phyloP scores from a whole-genome alignment of 2,329 filamentous ascomycete species.

The Trichophyton equinum region DNA sequence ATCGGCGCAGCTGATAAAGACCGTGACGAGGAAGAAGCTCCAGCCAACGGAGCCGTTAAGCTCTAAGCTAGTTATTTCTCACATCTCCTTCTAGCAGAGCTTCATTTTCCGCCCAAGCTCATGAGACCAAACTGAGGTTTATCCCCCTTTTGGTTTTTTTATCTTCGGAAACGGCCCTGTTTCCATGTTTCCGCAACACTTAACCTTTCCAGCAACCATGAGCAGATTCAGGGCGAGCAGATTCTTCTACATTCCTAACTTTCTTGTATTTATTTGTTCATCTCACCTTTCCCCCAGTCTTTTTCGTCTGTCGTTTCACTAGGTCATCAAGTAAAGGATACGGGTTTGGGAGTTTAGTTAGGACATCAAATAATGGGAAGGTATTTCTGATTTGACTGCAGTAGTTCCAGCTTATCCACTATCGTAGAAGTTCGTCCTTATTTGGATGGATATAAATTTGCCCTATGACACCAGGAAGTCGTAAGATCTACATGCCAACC shows the following conservation, averaged over 20 bases:
- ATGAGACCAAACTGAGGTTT: too few species aligned
- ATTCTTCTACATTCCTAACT: background rate
- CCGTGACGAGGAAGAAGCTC: constrained; percentile 21
- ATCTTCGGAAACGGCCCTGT: background rate
- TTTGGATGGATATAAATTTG: background rate
- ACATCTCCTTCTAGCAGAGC: background rate
- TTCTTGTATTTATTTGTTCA: background rate
- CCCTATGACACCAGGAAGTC: background rate
- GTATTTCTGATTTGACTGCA: background rate
- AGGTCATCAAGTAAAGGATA: background rate
- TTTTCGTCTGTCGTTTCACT: background rate
- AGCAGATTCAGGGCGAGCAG: background rate
- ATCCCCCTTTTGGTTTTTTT: background rate
- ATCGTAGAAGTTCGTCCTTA: background rate
- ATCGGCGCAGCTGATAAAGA: constrained; percentile 29
- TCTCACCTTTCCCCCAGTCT: background rate
- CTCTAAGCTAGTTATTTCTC: background rate
- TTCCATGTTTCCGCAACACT: background rate
- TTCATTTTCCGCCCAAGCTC: background rate
- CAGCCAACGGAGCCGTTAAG: constrained; percentile 7
- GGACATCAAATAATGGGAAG: background rate
- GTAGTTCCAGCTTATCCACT: too few species aligned
- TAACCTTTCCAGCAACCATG: background rate
- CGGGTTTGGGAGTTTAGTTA: background rate
- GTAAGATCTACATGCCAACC: background rate